Percentiles rank a stretch among this genome's conserved stretches.
These are phyloP conservation scores for Flagelloscypha sp. DNA, from an alignment of 768 basidiomycete species.

Conservation along the genomic window DNA sequence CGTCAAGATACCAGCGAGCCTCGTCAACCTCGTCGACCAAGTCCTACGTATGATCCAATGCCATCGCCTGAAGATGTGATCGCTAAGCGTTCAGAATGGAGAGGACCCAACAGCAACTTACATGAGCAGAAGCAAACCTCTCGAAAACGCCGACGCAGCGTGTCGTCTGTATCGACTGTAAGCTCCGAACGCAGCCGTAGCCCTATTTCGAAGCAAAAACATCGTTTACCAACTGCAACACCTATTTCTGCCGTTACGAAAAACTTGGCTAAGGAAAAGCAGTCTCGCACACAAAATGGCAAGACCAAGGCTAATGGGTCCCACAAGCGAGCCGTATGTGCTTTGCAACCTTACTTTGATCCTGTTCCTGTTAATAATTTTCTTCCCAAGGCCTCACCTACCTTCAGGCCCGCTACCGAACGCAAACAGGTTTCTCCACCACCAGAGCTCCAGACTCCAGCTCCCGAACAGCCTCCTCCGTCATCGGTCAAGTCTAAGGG, in stretches of 20 bases:
- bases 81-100: constrained; percentile 6
- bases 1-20: constrained; percentile 45
- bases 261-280: background rate
- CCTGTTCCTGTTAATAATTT: background rate
- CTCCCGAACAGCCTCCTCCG: no score
- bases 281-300: background rate
- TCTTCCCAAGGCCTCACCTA: background rate
- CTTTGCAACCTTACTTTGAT: background rate
- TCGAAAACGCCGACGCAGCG: constrained; percentile 1
- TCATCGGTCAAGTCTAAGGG: no score
- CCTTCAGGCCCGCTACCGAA: background rate
- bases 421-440: no score
- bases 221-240: constrained; percentile 1
- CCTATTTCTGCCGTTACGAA: background rate
- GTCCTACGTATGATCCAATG: constrained; percentile 33
- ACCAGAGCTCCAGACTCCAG: no score
- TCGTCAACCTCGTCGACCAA: constrained; percentile 38
- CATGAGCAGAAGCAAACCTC: background rate
- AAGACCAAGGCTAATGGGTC: no score
- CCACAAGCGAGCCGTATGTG: no score
- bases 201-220: background rate
- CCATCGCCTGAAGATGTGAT: constrained; percentile 31
- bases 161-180: constrained; percentile 1
- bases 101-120: constrained; percentile 9
- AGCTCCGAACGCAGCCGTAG: constrained; percentile 1